Base-by-base conservation (phyloP, 192 early-diverging fungal species). In the Coemansia sp. region DNA sequence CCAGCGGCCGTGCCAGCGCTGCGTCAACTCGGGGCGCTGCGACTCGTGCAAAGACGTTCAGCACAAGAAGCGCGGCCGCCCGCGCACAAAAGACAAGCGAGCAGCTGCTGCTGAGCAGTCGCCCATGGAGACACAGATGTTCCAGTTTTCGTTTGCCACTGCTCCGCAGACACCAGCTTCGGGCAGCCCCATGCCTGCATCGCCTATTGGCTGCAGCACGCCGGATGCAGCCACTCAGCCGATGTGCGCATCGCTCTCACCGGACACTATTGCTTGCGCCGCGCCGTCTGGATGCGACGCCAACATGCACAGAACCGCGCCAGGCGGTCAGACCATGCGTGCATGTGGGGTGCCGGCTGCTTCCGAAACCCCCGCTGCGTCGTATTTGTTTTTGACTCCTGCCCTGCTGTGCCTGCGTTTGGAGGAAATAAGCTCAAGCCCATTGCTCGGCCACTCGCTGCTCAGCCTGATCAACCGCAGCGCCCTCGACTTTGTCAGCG, bases 1-100 rank as follows among this genome's bases (percentile, higher is more conserved):
- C 87, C 84, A 87, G 86, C 78, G 93, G 24, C 93, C 93, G 6
- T 95, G 93, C 70, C 86, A 86, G 66, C 78, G 91, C 37, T 95
- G 93, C 72, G 80, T 87, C 17, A 81, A 86, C 7, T 63, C 91
- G 24, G 87, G 86, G 29, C 90, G 88, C 72, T 81, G 84, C 29
- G 90, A 91, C 65, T 86, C 88, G 12, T 95, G 93, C 66, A 79
- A 87, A n/a, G 93, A 95, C 71, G 89, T 92, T 38, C 86, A 90
- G 79, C 91, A 93, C 77, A 95, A 95, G 70, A 90, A 89, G 60
- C 83, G 93, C 59, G 93, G 93, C 32, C 82, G 93, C 8, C 93
- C 93, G 48, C 89, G 88, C 60, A 72, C 88, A 50, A 81, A 87
- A 61, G 87, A 89, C 62, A 88, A 84, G 62, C 80, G 73, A 49